Conservation (phyloP, 139 green algal genomes). For the Picochlorum sp. region DNA sequence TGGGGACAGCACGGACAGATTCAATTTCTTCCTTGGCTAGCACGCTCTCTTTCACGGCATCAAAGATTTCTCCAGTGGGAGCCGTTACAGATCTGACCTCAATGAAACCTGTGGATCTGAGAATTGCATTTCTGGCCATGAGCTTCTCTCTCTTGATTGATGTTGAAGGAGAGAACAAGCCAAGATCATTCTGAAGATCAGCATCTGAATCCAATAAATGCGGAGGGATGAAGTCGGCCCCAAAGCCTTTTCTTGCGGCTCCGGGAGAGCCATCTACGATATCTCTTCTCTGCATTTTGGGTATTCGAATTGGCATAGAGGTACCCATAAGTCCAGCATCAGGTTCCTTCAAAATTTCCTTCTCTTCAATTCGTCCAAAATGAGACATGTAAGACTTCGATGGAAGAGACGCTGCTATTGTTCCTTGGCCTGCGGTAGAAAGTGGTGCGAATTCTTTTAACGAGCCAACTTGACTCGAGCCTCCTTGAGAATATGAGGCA, state of each 20-base stretch:
- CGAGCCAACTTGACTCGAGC: no score
- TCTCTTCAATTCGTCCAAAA: background rate
- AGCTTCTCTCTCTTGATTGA: slow-evolving; percentile 30
- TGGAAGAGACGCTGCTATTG: background rate
- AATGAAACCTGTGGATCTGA: slow-evolving; percentile 41
- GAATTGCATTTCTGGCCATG: slow-evolving; percentile 36
- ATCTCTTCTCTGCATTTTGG: slow-evolving; percentile 22
- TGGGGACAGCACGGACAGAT: background rate
- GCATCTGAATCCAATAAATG: slow-evolving; percentile 23
- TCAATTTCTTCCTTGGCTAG: background rate
- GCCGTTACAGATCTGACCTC: slow-evolving; percentile 9
- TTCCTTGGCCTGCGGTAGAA: no score
- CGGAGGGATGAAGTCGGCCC: slow-evolving; percentile 26
- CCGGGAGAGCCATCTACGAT: background rate
- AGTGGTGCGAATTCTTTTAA: no score
- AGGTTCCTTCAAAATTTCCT: background rate
- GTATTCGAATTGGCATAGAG: slow-evolving; percentile 41
- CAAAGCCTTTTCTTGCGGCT: background rate
- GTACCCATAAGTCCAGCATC: slow-evolving; percentile 17
- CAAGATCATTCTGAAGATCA: background rate
- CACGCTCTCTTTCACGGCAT: slow-evolving; percentile 16
- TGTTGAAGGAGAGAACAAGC: slow-evolving; percentile 16
- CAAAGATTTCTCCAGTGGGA: slow-evolving; percentile 10
- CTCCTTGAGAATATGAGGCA: no score
- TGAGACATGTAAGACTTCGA: background rate